Evolutionary conservation across 2,329 filamentous ascomycete genomes (phyloP), one percentile per base, ranked within the genome.

Genomic region (Acarospora socialis): DNA sequence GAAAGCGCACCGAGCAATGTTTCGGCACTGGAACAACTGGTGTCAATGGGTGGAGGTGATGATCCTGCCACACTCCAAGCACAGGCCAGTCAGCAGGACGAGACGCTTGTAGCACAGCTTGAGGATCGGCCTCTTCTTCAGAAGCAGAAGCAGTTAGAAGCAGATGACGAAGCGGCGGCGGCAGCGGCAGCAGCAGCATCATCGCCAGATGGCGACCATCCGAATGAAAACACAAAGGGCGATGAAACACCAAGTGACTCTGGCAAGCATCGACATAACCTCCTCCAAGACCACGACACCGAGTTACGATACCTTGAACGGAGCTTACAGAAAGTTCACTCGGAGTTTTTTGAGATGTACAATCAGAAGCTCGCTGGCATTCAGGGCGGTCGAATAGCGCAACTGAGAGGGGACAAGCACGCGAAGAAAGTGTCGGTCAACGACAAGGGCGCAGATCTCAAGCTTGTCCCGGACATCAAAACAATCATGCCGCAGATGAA

Each of bases 71-170:
- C 77, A 23, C 61, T 90, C 2, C 72, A 82, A 47, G 66, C 78
- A 40, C 84, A 94, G 59, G 69, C 76, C 3, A 75, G 81, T 41
- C 80, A 90, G 47, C 87, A 95, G 52, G 82, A 90, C 47, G 81
- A 87, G 50, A 71, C 77, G 5, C 70, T 98, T 29, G 79, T 86
- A 49, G 82, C 84, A 38, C 90, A 98, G 55, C 68, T 95, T 12
- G 81, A 77, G 38, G 84, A 94, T 40, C 72, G 87, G 9, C 90
- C 90, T 0, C 59, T 98, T 17, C 61, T 92, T n/a, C 82, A 90
- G 50, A 79, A 92, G 59, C 90, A 98, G 54, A 81, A 93, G 47
- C 68, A 84, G 51, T 66, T 94, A 14, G 90, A 98, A 47, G 81
- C 82, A 45, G 81, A 84, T 46, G 81, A 86, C 43, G 75, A 82